Base-by-base conservation (phyloP, 2,329 filamentous ascomycete species). In the Ophiognomonia clavigignenti-juglandacearum region DNA sequence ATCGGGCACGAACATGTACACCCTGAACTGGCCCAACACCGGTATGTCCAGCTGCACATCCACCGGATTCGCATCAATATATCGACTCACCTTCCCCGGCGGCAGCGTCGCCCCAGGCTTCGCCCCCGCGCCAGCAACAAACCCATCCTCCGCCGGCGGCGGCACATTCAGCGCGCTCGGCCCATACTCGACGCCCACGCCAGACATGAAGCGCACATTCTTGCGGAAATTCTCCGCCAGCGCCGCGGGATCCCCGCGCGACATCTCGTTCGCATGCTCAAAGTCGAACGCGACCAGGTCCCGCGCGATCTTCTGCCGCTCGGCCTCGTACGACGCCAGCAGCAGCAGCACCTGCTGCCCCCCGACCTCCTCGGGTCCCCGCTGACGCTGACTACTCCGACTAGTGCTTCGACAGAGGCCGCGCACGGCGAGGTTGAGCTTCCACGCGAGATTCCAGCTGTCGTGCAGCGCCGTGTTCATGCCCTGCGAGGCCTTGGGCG, bases 181-280 rank as follows among this genome's bases (percentile, higher is more conserved):
- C 11, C 36, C 47, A 26, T 53, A 53, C 48, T 80, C 79, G 3
- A 82, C 83, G 1, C 85, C 85, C 26, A 85, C 76, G 13, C 85
- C 85, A 0, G 83, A 85, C 54, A 88, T 88, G 65, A 88, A 88
- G 8, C 81, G 78, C 29, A 86, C 77, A 47, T 88, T 87, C 38
- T 78, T 80, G 38, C 77, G 71, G 61, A 88, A 88, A 62, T 88
- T 88, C 53, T 78, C 73, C 0, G 82, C 80, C 2, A 88, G 69
- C 1, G 78, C 80, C 39, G 73, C 71, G 13, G 78, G 72, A 53
- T 88, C 82, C 26, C 83, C 83, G 4, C 73, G 75, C 18, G 80
- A 74, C 55, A 80, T 77, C 56, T 77, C 72, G 55, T 76, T 77
- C 38, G 77, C 75, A 54, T 80, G 77, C 54, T 74, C 72, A 50